Conservation (phyloP, 176 grass and related monocot genomes). For the Metroxylon sagu region DNA sequence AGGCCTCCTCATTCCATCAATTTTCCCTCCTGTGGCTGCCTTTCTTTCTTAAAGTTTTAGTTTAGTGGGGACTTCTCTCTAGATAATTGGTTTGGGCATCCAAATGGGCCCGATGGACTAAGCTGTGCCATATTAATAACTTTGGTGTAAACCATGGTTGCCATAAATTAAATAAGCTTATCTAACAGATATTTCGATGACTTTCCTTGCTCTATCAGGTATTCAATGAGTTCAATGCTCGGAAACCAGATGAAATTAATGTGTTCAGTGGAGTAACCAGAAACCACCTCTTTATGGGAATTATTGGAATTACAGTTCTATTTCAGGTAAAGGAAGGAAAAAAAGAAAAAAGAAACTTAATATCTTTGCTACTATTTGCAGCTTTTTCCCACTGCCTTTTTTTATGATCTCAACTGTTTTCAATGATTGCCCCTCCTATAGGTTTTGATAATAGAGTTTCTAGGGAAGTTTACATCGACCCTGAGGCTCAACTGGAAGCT, state of each 20-base stretch:
- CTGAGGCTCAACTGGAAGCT: slow-evolving; percentile 72
- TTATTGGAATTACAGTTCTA: slow-evolving; percentile 49
- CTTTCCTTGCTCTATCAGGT: slow-evolving; percentile 31
- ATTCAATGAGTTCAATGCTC: slow-evolving; percentile 81
- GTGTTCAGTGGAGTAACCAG: slow-evolving; percentile 60
- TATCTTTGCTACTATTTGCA: not conserved
- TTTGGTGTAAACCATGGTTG: no score
- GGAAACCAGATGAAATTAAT: slow-evolving; percentile 83
- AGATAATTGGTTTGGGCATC: no score
- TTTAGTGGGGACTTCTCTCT: no score
- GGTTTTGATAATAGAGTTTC: slow-evolving; percentile 85
- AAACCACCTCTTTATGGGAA: slow-evolving; percentile 65
- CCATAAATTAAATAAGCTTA: no score
- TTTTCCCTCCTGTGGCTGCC: no score
- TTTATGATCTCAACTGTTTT: not conserved
- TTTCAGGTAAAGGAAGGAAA: slow-evolving; percentile 52
- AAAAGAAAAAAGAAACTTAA: not conserved
- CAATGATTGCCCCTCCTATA: slow-evolving; percentile 11
- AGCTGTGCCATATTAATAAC: no score
- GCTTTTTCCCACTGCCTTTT: no score
- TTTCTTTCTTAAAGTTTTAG: no score
- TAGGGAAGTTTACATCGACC: slow-evolving; percentile 76
- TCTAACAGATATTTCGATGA: not conserved
- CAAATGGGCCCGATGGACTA: no score
- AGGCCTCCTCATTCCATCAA: no score